These are phyloP conservation scores for Panaeolus papilionaceus DNA, from an alignment of 768 basidiomycete species.

Conservation along the genomic window DNA sequence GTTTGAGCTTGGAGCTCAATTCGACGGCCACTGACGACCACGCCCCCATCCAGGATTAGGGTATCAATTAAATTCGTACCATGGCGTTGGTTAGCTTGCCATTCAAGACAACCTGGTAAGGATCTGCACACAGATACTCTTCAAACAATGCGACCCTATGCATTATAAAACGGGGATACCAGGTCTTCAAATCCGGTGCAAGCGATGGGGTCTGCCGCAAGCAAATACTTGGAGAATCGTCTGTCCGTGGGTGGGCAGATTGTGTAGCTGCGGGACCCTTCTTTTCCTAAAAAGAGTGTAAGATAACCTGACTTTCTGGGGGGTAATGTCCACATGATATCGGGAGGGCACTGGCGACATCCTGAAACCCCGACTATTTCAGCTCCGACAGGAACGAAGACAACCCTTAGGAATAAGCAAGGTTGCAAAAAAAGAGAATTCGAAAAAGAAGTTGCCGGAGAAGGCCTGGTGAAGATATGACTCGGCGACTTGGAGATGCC, in stretches of 20 bases:
- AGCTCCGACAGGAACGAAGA: background rate
- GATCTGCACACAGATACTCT: background rate
- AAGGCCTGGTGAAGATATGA: background rate
- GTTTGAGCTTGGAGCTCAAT: background rate
- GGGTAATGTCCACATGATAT: background rate
- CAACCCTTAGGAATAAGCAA: background rate
- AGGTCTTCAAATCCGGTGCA: background rate
- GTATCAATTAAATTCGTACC: background rate
- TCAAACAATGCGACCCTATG: background rate
- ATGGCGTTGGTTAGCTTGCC: background rate
- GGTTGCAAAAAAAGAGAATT: background rate
- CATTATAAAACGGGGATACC: background rate
- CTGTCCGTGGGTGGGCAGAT: background rate
- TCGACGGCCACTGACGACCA: background rate
- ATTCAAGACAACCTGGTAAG: background rate
- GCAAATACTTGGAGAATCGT: background rate
- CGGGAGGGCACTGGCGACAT: background rate
- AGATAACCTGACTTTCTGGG: background rate
- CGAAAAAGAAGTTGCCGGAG: background rate
- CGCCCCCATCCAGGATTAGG: background rate
- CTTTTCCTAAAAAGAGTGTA: background rate
- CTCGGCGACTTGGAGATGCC: no score
- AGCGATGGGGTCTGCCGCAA: background rate
- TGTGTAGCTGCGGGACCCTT: constrained; percentile 1
- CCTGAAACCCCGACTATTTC: background rate